phyloP scores from a whole-genome alignment of 495 filamentous ascomycete species.

The Xylaria castorea region DNA sequence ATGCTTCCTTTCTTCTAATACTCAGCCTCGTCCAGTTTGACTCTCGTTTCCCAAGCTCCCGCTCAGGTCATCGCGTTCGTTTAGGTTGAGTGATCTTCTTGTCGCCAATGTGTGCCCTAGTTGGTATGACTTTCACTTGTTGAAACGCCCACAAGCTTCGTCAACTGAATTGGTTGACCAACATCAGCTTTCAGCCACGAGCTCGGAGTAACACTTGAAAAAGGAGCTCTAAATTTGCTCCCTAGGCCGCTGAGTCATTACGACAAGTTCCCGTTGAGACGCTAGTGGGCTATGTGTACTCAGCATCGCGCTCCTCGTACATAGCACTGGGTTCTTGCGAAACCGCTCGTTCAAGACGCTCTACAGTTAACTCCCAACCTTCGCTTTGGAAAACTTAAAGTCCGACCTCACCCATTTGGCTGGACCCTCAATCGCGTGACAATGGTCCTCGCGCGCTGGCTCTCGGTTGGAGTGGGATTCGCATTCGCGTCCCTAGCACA shows the following conservation, averaged over 20 bases:
- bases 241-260: background rate
- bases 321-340: background rate
- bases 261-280: background rate
- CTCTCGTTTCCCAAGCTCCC: conserved; percentile 19
- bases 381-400: conserved; percentile 6
- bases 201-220: background rate
- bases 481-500: conserved; percentile 28
- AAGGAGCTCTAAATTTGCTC: background rate
- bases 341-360: conserved; percentile 5
- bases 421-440: conserved; percentile 15
- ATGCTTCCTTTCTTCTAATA: conserved; percentile 13
- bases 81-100: background rate
- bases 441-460: conserved; percentile 32
- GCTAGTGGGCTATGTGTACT: background rate
- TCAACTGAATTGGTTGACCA: background rate
- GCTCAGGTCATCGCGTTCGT: conserved; percentile 12
- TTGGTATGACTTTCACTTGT: conserved; percentile 12
- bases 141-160: background rate
- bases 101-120: background rate
- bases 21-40: conserved; percentile 25
- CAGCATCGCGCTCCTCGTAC: background rate
- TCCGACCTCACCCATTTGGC: background rate
- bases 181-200: background rate
- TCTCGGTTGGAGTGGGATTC: conserved; percentile 33
- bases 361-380: background rate